A percentile compares a stretch with the other conserved stretches of the same genome.
Evolutionary conservation across 1,284 basidiomycete genomes (phyloP).

Genomic region (Lentinula novae-zelandiae): DNA sequence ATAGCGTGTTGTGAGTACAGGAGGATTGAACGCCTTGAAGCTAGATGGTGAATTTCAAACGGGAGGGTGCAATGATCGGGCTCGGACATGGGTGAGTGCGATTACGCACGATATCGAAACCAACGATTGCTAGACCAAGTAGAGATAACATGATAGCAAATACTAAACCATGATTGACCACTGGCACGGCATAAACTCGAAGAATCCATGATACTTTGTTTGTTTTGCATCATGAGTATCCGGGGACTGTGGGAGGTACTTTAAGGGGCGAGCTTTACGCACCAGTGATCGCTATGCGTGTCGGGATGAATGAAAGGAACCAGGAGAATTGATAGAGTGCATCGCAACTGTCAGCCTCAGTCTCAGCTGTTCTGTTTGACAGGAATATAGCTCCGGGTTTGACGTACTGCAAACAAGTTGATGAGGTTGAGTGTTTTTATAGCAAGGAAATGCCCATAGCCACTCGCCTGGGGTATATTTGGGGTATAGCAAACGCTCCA

Average conservation of each 20-base stretch:
- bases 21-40: slow-evolving; percentile 3
- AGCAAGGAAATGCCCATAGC: not conserved
- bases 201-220: not conserved
- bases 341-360: not conserved
- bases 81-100: not conserved
- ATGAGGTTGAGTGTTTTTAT: not conserved
- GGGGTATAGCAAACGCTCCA: slow-evolving; percentile 3
- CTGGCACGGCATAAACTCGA: slow-evolving; percentile 1
- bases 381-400: not conserved
- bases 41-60: not conserved
- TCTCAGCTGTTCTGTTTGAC: not conserved
- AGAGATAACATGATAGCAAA: not conserved
- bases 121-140: not conserved
- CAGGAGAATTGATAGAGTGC: slow-evolving; percentile 4
- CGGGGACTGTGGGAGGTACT: not conserved
- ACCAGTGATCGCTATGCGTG: slow-evolving; percentile 1
- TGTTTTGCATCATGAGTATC: not conserved
- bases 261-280: not conserved
- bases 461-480: not conserved
- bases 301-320: slow-evolving; percentile 2
- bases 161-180: not conserved
- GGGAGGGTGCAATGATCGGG: not conserved
- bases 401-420: not conserved
- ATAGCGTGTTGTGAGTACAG: not conserved
- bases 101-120: not conserved